phyloP scores from a whole-genome alignment of 2,329 filamentous ascomycete genomes.

The Plenodomus lindquistii region DNA sequence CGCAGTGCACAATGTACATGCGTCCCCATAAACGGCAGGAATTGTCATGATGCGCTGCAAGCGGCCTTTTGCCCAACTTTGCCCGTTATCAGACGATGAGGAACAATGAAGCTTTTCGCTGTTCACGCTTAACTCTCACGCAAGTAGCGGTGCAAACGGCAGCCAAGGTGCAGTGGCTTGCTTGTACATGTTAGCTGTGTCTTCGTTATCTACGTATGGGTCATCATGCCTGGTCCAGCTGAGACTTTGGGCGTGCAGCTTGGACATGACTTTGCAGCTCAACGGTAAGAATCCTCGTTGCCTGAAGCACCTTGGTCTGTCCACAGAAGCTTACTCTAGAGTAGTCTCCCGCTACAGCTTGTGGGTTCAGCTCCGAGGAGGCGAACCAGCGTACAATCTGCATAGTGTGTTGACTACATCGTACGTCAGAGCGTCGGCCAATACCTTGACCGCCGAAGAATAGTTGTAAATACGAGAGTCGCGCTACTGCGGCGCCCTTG shows the following conservation, averaged over 20 bases:
- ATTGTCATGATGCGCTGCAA: neutral
- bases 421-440: neutral
- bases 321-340: neutral
- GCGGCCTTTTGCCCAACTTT: neutral
- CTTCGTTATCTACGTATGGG: no score
- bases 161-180: neutral
- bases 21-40: constrained; percentile 6
- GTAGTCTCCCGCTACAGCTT: neutral
- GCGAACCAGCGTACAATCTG: constrained; percentile 1
- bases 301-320: neutral
- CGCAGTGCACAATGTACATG: no score
- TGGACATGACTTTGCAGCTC: constrained; percentile 1
- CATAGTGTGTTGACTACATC: neutral
- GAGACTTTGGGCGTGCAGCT: constrained; percentile 2
- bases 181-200: no score
- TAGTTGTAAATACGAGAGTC: neutral
- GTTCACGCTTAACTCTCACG: constrained; percentile 5
- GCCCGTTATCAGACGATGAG: constrained; percentile 34
- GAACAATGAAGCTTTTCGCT: constrained; percentile 2
- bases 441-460: constrained; percentile 3
- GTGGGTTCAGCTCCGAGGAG: neutral
- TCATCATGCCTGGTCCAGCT: constrained; percentile 13
- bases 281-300: constrained; percentile 5
- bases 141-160: neutral
- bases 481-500: constrained; percentile 6